These are phyloP conservation scores for Colletotrichum lindemuthianum DNA, from an alignment of 2,329 filamentous ascomycete genomes.

Conservation along the genomic window DNA sequence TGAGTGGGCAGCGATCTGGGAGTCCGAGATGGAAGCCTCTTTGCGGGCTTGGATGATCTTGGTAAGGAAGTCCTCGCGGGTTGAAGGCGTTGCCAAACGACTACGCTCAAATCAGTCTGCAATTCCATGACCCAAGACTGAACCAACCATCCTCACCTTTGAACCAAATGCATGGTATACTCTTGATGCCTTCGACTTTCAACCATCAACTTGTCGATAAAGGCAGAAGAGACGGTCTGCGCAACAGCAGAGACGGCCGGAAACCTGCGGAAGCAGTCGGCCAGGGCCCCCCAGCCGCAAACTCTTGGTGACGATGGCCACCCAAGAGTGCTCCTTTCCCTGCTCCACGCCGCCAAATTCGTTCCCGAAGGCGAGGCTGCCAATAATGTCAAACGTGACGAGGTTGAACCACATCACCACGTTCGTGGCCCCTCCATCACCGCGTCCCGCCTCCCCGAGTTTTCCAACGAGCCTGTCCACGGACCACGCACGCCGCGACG, in stretches of 20 bases:
- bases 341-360: neutral
- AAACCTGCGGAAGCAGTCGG: slow-evolving; percentile 16
- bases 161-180: slow-evolving; percentile 15
- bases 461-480: slow-evolving; percentile 2
- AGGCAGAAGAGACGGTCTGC: neutral
- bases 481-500: neutral
- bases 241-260: neutral
- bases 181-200: slow-evolving; percentile 3
- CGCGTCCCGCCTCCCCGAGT: neutral
- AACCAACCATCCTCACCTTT: neutral
- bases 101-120: neutral
- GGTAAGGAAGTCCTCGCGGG: slow-evolving; percentile 21
- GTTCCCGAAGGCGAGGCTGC: neutral
- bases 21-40: slow-evolving; percentile 34
- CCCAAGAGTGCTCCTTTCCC: slow-evolving; percentile 31
- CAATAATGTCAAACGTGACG: slow-evolving; percentile 37
- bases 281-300: slow-evolving; percentile 8
- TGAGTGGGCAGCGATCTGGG: slow-evolving; percentile 42
- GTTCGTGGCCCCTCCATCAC: neutral
- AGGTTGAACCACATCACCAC: slow-evolving; percentile 37
- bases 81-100: neutral
- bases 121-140: neutral
- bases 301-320: slow-evolving; percentile 12
- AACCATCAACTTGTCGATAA: neutral
- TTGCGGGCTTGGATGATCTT: slow-evolving; percentile 1